A percentile compares a stretch with the other conserved stretches of the same genome.
These are phyloP conservation scores for Russula abietina DNA, from an alignment of 768 basidiomycete species.

Conservation along the genomic window DNA sequence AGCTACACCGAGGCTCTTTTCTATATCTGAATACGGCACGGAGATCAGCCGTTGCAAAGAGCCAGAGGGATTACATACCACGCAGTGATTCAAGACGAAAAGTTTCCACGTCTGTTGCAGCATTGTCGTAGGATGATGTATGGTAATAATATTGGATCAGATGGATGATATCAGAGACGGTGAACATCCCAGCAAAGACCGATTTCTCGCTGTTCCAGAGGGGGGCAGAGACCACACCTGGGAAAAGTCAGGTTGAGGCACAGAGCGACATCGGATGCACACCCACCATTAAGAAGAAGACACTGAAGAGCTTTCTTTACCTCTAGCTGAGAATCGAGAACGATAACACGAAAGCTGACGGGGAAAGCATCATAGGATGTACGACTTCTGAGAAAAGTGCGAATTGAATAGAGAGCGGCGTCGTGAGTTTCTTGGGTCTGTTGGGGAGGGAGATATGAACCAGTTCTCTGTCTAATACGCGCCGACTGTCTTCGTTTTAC, in stretches of 20 bases:
- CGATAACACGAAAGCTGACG: conserved; percentile 92
- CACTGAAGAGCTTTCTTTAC: conserved; percentile 94
- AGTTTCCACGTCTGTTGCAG: conserved; percentile 85
- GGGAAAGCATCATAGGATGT: conserved; percentile 96
- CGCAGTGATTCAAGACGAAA: conserved; percentile 84
- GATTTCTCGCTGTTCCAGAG: conserved; percentile 96
- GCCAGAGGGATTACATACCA: conserved; percentile 46
- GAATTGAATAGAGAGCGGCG: conserved; percentile 60
- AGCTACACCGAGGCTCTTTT: conserved; percentile 84
- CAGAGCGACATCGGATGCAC: not conserved
- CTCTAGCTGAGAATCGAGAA: conserved; percentile 91
- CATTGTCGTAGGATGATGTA: conserved; percentile 73
- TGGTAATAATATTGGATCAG: conserved; percentile 98
- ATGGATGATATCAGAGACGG: conserved; percentile 98
- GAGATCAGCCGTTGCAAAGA: conserved; percentile 2
- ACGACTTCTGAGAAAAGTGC: conserved; percentile 76
- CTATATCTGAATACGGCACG: conserved; percentile 64
- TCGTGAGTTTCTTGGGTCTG: conserved; percentile 60
- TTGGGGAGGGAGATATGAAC: conserved; percentile 50
- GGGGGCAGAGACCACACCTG: conserved; percentile 96
- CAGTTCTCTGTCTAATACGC: conserved; percentile 44
- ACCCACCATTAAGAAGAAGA: conserved; percentile 69
- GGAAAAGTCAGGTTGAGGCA: conserved; percentile 8
- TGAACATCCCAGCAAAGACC: conserved; percentile 96
- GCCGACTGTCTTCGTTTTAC: conserved; percentile 53